Base-by-base conservation (phyloP, 1,284 basidiomycete genomes). In the Fistulinella cinereoalba region DNA sequence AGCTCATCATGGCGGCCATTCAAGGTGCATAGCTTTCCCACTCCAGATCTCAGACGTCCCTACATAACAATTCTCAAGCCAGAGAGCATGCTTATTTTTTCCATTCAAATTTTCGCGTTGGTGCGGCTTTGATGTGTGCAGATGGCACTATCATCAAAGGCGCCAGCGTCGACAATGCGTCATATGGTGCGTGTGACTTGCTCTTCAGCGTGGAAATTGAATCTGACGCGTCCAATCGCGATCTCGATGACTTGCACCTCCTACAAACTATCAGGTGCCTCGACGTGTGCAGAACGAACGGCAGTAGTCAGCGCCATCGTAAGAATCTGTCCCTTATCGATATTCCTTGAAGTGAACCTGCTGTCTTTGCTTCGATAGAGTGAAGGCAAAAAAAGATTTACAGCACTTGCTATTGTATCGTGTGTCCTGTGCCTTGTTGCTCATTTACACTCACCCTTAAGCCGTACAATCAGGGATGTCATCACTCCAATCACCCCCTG, bases 141-240 rank as follows among this genome's bases (percentile, higher is more conserved):
- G 78, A 85, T 49, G 91, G 89, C 1, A 68, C 73, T 12, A 79
- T 95, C 32, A 77, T 93, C 51, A 86, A 81, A 44, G 92, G 93
- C 5, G 82, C 85, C 31, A 96, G 95, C 61, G 77, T 96, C 49
- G 93, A 97, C 70, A 96, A 96, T 60, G 91, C 91, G 0, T 90
- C 89, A 0, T 94, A 92, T 62, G 88, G 93, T 88, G 43, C 24
- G 67, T n/a, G n/a, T n/a, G n/a, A n/a, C n/a, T n/a, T n/a, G n/a
- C n/a, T n/a, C n/a, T n/a, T n/a, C n/a, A n/a, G n/a, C n/a, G n/a
- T n/a, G n/a, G n/a, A n/a, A n/a, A n/a, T n/a, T n/a, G n/a, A n/a
- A n/a, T n/a, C n/a, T n/a, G n/a, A n/a, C n/a, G n/a, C n/a, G n/a
- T n/a, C n/a, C n/a, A n/a, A n/a, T n/a, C n/a, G n/a, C n/a, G n/a